phyloP scores from a whole-genome alignment of 2,329 filamentous ascomycete species.

The Mollisiaceae sp. region DNA sequence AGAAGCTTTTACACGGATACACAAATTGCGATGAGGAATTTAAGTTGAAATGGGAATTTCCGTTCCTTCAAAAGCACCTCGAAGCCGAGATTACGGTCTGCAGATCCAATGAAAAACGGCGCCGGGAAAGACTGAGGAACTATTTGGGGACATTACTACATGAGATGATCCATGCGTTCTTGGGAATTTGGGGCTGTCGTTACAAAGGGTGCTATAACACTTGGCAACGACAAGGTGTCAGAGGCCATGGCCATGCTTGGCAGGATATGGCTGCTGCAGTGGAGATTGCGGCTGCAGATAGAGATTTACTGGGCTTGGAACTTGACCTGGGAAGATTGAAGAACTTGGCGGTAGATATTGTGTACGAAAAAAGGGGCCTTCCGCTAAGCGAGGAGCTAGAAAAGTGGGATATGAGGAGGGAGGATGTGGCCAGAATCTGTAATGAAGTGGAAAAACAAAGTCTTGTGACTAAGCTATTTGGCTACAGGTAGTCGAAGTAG shows the following conservation, averaged over 20 bases:
- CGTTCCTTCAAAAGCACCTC: neutral
- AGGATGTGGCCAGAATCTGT: neutral
- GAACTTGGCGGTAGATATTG: slow-evolving; percentile 5
- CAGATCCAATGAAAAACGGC: neutral
- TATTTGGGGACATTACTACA: slow-evolving; percentile 20
- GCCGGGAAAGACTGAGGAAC: neutral
- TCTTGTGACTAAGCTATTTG: neutral
- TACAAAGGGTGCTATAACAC: slow-evolving; percentile 9
- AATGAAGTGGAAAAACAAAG: neutral
- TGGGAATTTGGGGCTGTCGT: slow-evolving; percentile 17
- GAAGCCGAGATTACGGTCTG: neutral
- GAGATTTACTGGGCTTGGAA: slow-evolving; percentile 18
- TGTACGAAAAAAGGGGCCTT: neutral
- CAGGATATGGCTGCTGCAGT: slow-evolving; percentile 20
- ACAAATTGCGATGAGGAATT: neutral
- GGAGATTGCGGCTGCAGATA: slow-evolving; percentile 19
- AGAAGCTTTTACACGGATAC: neutral
- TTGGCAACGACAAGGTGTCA: slow-evolving; percentile 8
- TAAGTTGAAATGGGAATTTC: neutral
- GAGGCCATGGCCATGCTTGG: slow-evolving; percentile 20
- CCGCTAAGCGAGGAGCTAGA: neutral
- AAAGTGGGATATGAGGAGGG: slow-evolving; percentile 12
- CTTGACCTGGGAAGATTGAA: slow-evolving; percentile 12
- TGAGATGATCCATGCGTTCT: slow-evolving; percentile 20
- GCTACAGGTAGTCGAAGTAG: neutral